These are phyloP conservation scores for Citrus sinensis DNA, from an alignment of 345 rosid species.

Conservation along the genomic window DVS_A1.0 CM039162.1:3626001-3626500, in stretches of 20 bases:
- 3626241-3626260: background rate
- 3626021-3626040: constrained; percentile 60
- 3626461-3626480: background rate
- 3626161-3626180: background rate
- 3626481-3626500: background rate
- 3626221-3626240: background rate
- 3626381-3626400: background rate
- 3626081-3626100: constrained; percentile 4
- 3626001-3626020: constrained; percentile 73
- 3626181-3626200: background rate
- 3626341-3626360: background rate
- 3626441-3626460: background rate
- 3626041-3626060: constrained; percentile 80
- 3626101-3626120: background rate
- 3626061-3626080: constrained; percentile 50
- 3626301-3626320: background rate
- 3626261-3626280: background rate
- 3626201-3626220: background rate
- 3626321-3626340: background rate
- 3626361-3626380: background rate
- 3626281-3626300: too few relatives aligned
- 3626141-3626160: background rate
- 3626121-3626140: too few relatives aligned
- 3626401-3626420: background rate
- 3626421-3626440: background rate